Evolutionary conservation across 2,329 filamentous ascomycete species (phyloP).

Genomic region (Plectosphaerella sp.): DNA sequence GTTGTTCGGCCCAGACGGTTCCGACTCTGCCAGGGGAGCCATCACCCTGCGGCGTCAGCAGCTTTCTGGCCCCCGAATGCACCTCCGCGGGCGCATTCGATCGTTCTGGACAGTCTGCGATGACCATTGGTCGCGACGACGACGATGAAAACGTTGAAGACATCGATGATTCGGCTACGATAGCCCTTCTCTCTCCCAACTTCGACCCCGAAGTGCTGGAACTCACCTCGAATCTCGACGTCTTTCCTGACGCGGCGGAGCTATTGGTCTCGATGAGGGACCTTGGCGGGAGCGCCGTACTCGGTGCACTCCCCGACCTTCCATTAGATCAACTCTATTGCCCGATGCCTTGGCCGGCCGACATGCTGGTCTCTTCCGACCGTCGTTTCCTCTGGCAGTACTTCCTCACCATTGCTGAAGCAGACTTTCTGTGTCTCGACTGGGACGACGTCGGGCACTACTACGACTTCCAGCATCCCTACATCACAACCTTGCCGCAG

Average conservation of each 20-base stretch:
- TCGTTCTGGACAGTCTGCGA: background rate
- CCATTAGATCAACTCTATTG: constrained; percentile 4
- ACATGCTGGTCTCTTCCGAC: constrained; percentile 12
- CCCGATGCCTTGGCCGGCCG: constrained; percentile 13
- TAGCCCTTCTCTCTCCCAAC: background rate
- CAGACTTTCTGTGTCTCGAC: constrained; percentile 10
- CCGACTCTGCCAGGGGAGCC: background rate
- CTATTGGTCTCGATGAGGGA: background rate
- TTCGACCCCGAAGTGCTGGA: background rate
- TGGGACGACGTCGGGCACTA: constrained; percentile 10
- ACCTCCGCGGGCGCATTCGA: background rate
- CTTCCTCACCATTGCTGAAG: constrained; percentile 8
- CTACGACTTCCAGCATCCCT: constrained; percentile 12
- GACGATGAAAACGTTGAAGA: background rate
- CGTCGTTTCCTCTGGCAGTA: constrained; percentile 13
- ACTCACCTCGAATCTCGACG: background rate
- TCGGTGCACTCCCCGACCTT: background rate
- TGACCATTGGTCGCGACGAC: background rate
- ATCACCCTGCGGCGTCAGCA: background rate
- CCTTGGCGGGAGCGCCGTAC: background rate
- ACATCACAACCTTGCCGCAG: constrained; percentile 7
- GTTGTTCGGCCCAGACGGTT: background rate
- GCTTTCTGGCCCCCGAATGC: background rate
- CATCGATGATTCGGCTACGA: background rate
- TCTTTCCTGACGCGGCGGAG: background rate